phyloP scores from a whole-genome alignment of 2,329 filamentous ascomycete genomes.

The Nemania sp. region DNA sequence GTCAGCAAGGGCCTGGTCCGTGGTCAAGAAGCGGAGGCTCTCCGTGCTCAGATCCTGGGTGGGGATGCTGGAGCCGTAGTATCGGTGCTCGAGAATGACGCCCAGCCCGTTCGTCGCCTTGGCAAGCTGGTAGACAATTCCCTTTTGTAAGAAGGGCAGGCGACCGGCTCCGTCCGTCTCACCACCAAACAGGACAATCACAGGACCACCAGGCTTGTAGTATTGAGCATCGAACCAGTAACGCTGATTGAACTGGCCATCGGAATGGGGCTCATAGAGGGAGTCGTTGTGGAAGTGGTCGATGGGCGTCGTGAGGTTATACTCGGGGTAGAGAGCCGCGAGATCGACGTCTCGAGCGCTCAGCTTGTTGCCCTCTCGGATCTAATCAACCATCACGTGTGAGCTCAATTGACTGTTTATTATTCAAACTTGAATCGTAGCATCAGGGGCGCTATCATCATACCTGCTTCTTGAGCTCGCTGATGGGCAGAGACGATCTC shows the following conservation, averaged over 20 bases:
- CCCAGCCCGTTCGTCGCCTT: conserved; percentile 74
- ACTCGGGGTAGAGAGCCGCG: conserved; percentile 43
- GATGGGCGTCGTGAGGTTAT: conserved; percentile 57
- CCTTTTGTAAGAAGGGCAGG: conserved; percentile 75
- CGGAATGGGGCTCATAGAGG: conserved; percentile 75
- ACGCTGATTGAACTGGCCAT: conserved; percentile 69
- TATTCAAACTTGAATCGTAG: background rate
- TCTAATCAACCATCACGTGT: conserved; percentile 26
- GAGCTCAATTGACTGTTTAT: background rate
- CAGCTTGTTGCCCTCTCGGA: conserved; percentile 22
- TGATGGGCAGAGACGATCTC: conserved; percentile 36
- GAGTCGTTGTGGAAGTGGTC: conserved; percentile 86
- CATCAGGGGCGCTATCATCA: background rate
- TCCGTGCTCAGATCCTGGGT: conserved; percentile 66
- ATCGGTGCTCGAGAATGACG: conserved; percentile 83
- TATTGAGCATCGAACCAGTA: conserved; percentile 83
- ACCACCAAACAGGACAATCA: conserved; percentile 76
- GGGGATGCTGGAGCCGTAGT: conserved; percentile 80
- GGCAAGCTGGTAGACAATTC: conserved; percentile 72
- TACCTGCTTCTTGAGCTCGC: conserved; percentile 40
- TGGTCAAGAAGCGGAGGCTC: conserved; percentile 80
- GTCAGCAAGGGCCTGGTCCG: conserved; percentile 81
- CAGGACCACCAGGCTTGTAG: conserved; percentile 78
- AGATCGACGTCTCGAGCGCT: conserved; percentile 27
- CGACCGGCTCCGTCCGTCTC: conserved; percentile 68